Evolutionary conservation across 108 stramenopile genomes (phyloP), one percentile per base, ranked within the genome.

Genomic region (Conticribra guillardii): DNA sequence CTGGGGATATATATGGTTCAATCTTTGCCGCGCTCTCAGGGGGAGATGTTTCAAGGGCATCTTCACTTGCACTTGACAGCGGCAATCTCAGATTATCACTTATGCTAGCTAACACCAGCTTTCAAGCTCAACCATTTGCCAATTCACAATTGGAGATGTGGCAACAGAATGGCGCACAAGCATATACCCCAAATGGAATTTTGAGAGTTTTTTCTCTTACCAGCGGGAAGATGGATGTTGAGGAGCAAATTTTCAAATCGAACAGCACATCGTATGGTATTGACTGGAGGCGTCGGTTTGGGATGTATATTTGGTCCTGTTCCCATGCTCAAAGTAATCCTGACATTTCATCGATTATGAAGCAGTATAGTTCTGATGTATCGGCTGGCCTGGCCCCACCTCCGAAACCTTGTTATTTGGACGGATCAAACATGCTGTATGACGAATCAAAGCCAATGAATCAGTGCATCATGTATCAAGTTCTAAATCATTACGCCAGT

Each of bases 281-380:
- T 64, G 87, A 93, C 48, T 93, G 92, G 92, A 83, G 80, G 58
- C 84, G 88, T 14, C 87, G 88, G 16, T 72, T 93, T 53, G 82
- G 84, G 17, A 85, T 93, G 84, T 71, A 62, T 46, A 79, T 89
- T 4, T 80, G 79, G 79, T 63, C 79, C 23, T 79, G 69, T 23
- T 63, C 61, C 30, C 74, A 77, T 63, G 51, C 59, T 23, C 45
- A 54, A 16, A 63, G 64, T 32, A 45, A 60, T 29, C 54, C 68
- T 23, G 69, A 31, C 30, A 32, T 89, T 2, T 73, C 73, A 23
- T 73, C 71, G 19, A 27, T 82, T 32, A 52, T 90, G 15, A 46
- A 65, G 52, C 51, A 74, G n/a, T 93, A 90, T 50, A 72, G 79
- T 29, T 32, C 75, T 24, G 83, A 85, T 61, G 66, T 89, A 15